Evolutionary conservation across 2,329 filamentous ascomycete species (phyloP), one percentile per base, ranked within the genome.

Genomic region (Colletotrichum liaoningense): DNA sequence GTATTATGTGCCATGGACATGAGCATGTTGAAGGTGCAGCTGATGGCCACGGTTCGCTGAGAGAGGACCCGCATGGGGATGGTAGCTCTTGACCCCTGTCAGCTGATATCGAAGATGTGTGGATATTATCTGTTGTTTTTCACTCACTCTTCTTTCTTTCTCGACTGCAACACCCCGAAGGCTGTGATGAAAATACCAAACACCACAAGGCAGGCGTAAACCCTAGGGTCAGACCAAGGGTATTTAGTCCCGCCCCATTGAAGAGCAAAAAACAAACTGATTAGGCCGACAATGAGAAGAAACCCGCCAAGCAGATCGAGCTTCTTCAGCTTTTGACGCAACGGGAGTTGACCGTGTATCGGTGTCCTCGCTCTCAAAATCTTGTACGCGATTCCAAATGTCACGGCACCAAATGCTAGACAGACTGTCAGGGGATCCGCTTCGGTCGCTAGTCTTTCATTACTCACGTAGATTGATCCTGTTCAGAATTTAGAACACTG

Each of bases 391-490:
- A 42, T 42, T 9, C 33, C 58, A 24, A 42, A 42, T 8, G 58
- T 42, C 7, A 42, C 58, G 1, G 58, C 35, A 2, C 33, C 58
- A 42, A 42, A 42, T 14, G 58, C 35, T 42, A 62, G 14, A 19
- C 14, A n/a, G 19, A 19, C 16, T 24, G 24, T 26, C 5, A 62
- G 58, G 16, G 14, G 16, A n/a, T 9, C 12, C 22, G 7, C 4
- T 3, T 38, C n/a, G 56, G 56, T 2, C 8, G 6, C 33, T 4
- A 11, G 4, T n/a, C 5, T 12, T 16, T 22, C 12, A 24, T 16
- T 14, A 59, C 57, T 59, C 28, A 59, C 57, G 57, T 35, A 59
- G n/a, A n/a, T 59, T 59, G n/a, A 59, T 59, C 57, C 57, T 59
- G 30, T 24, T 22, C 22, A 1, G 6, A 12, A 4, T 1, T 38